Evolutionary conservation across 2,329 filamentous ascomycete genomes (phyloP), one percentile per base, ranked within the genome.

Genomic region (Endocalyx cinctus): DNA sequence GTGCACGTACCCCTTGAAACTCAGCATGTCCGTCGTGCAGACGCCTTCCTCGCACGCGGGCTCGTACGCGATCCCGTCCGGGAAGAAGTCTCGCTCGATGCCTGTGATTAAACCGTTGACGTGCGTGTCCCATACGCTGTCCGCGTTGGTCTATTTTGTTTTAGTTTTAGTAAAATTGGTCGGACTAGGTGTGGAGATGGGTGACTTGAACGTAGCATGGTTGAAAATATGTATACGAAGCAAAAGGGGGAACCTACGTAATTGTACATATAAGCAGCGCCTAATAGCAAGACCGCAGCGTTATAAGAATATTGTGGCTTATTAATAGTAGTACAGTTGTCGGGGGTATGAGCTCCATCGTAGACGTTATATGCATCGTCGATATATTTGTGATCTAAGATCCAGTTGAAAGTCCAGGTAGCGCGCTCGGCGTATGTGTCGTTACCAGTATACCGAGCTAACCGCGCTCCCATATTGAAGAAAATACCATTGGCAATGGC

Each of bases 401-500:
- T 62, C 72, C 73, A 78, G 39, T 75, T 60, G 46, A 77, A 87
- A 5, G 69, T 66, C 35, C 60, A 69, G 14, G 70, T 66, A 1
- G 77, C 77, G 74, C 72, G 77, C 3, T 77, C 60, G 4, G 70
- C 62, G 50, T 84, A 85, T 0, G 76, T 83, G 25, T 67, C 47
- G 49, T 84, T 81, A 22, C 67, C 64, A 1, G 79, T 84, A 54
- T 80, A 82, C 11, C 71, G 64, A 0, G 76, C 78, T n/a, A 84
- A 64, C 16, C 79, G 71, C 10, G 79, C 67, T 12, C 62, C 66
- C 22, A 70, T 52, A 38, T 69, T 67, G 49, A 70, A 69, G 52
- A 69, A 69, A 36, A 62, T 62, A 10, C 64, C 67, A 47, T 70
- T 70, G 17, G 66, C 60, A 39, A 70, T 68, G 7, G 65, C 55